Evolutionary conservation across 495 filamentous ascomycete species (phyloP).

Genomic region (Viridothelium virens): DNA sequence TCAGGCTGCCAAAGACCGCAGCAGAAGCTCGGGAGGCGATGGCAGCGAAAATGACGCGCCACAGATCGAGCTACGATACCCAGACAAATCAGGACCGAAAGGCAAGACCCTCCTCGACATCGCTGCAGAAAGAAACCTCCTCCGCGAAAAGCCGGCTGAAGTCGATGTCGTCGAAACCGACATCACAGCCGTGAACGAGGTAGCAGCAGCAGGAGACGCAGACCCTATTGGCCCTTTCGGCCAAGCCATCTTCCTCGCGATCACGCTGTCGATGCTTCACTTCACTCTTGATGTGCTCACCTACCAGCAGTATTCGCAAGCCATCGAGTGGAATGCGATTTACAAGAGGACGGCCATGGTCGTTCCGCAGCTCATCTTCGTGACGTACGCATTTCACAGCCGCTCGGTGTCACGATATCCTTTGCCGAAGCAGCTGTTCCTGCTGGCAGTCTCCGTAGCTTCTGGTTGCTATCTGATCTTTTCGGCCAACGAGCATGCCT

Average conservation of each 20-base stretch:
- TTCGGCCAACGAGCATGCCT: constrained; percentile 68
- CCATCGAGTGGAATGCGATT: constrained; percentile 53
- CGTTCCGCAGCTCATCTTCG: constrained; percentile 50
- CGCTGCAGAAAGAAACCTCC: constrained; percentile 51
- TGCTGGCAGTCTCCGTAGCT: constrained; percentile 46
- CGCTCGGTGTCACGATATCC: constrained; percentile 21
- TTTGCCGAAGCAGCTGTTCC: constrained; percentile 51
- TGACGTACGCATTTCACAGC: constrained; percentile 54
- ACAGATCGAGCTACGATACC: constrained; percentile 50
- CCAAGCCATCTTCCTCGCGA: constrained; percentile 57
- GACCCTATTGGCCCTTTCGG: constrained; percentile 46
- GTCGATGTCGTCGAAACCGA: constrained; percentile 24
- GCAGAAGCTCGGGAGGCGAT: too few relatives aligned
- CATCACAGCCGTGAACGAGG: constrained; percentile 13
- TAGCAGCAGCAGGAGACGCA: constrained; percentile 28
- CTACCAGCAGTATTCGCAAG: constrained; percentile 77
- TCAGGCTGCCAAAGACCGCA: constrained; percentile 20
- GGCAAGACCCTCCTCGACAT: constrained; percentile 56
- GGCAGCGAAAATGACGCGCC: background rate
- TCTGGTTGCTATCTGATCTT: constrained; percentile 71
- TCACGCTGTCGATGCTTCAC: constrained; percentile 71
- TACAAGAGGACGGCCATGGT: constrained; percentile 45
- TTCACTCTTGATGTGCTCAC: constrained; percentile 86
- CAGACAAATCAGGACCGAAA: constrained; percentile 49
- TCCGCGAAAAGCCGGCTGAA: constrained; percentile 37